phyloP scores from a whole-genome alignment of 2,329 filamentous ascomycete species.

The Aspergillus neoniger region DNA sequence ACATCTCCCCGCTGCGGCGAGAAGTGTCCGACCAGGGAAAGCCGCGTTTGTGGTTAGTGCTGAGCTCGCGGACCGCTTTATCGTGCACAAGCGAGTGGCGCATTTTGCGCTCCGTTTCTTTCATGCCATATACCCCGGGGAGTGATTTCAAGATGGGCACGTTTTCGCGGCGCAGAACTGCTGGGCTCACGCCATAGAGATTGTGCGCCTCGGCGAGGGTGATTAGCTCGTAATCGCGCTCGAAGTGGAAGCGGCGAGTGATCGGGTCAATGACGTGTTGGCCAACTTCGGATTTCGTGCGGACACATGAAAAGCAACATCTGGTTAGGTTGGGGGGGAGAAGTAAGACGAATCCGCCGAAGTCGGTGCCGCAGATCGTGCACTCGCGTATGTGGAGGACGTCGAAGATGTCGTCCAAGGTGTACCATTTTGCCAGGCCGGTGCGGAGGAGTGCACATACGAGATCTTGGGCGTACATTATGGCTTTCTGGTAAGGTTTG shows the following conservation, averaged over 20 bases:
- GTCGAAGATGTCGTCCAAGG: constrained; percentile 19
- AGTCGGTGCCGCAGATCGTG: neutral
- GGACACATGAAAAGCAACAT: constrained; percentile 18
- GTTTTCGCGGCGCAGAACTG: too few species aligned
- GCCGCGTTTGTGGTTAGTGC: too few species aligned
- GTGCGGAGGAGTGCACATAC: constrained; percentile 22
- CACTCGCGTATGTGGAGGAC: constrained; percentile 16
- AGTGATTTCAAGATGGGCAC: too few species aligned
- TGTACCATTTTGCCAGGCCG: constrained; percentile 10
- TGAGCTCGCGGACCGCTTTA: constrained; percentile 6
- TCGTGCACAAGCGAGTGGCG: neutral
- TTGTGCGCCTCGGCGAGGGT: too few species aligned
- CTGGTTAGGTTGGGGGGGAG: neutral
- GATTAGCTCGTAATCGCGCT: too few species aligned
- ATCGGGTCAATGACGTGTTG: too few species aligned
- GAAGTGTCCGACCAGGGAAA: too few species aligned
- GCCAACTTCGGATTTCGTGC: neutral
- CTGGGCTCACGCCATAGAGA: too few species aligned
- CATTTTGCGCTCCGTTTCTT: constrained; percentile 11
- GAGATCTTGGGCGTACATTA: constrained; percentile 18
- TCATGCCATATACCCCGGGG: neutral
- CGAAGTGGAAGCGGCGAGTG: too few species aligned
- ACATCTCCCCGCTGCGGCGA: too few species aligned
- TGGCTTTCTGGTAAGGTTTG: constrained; percentile 13
- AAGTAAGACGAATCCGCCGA: neutral